These are phyloP conservation scores for Graphium sp. DNA, from an alignment of 2,329 filamentous ascomycete species.

Conservation along the genomic window DNA sequence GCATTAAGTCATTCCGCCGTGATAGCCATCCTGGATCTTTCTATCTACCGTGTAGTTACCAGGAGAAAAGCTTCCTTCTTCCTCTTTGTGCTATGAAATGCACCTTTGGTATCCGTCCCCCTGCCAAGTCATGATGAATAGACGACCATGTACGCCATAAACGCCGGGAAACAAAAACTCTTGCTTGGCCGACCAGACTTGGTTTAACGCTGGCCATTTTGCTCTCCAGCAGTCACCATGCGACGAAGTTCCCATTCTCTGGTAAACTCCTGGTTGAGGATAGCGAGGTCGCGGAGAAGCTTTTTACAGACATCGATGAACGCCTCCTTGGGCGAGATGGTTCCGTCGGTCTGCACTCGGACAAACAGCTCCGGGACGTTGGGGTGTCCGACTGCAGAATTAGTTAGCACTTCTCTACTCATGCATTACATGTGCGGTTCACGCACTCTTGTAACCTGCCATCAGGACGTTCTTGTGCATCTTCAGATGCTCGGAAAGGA, in stretches of 20 bases:
- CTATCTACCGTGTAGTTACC: too few species aligned
- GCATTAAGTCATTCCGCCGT: too few species aligned
- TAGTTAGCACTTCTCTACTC: slow-evolving; percentile 3
- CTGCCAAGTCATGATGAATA: too few species aligned
- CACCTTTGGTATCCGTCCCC: too few species aligned
- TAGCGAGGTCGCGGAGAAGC: slow-evolving; percentile 64
- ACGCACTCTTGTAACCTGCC: slow-evolving; percentile 74
- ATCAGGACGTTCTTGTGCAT: slow-evolving; percentile 73
- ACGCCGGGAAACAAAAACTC: too few species aligned
- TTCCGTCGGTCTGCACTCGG: slow-evolving; percentile 83
- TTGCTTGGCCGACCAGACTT: too few species aligned
- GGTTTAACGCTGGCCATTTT: too few species aligned
- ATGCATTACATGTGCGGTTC: not conserved
- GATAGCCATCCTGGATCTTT: too few species aligned
- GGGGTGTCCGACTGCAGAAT: slow-evolving; percentile 31
- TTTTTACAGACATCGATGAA: slow-evolving; percentile 67
- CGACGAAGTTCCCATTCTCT: slow-evolving; percentile 83
- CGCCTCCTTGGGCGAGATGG: slow-evolving; percentile 75
- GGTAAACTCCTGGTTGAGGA: slow-evolving; percentile 74
- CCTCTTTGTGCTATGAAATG: too few species aligned
- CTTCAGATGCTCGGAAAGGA: slow-evolving; percentile 73
- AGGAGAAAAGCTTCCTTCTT: too few species aligned
- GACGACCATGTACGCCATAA: too few species aligned
- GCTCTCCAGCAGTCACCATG: slow-evolving; percentile 55
- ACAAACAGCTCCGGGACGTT: slow-evolving; percentile 48